Evolutionary conservation across 2,329 filamentous ascomycete genomes (phyloP).

Genomic region (Calonectria pauciramosa): DNA sequence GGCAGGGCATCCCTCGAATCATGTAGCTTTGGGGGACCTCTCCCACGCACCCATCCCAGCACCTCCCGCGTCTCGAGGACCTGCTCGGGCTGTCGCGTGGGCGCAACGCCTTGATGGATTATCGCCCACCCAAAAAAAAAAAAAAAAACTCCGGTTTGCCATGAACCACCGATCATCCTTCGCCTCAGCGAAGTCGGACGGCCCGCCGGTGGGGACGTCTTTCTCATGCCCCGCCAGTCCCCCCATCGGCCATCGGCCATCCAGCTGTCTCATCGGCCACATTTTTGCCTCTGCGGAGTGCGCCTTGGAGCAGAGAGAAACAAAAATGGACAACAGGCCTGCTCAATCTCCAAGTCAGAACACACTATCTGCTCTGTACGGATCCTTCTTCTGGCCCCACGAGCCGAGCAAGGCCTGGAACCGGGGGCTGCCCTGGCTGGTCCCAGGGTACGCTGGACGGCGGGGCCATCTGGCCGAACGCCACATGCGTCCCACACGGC

Average conservation of each 20-base stretch:
- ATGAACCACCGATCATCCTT: constrained; percentile 13
- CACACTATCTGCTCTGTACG: constrained; percentile 15
- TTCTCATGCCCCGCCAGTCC: constrained; percentile 22
- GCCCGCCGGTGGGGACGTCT: constrained; percentile 23
- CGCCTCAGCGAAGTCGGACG: constrained; percentile 34
- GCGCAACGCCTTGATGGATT: background rate
- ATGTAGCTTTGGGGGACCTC: constrained; percentile 27
- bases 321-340: constrained; percentile 27
- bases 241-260: background rate
- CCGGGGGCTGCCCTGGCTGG: constrained; percentile 38
- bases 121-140: background rate
- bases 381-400: constrained; percentile 41
- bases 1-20: constrained; percentile 2
- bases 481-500: constrained; percentile 42
- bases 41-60: background rate
- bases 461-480: constrained; percentile 42
- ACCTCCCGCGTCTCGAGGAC: constrained; percentile 10
- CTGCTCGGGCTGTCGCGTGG: constrained; percentile 21
- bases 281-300: constrained; percentile 28
- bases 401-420: constrained; percentile 35
- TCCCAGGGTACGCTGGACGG: constrained; percentile 36
- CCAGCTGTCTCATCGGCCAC: constrained; percentile 24
- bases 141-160: background rate
- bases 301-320: constrained; percentile 28
- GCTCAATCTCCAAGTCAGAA: constrained; percentile 14